A percentile compares a stretch with the other conserved stretches of the same genome.
phyloP scores from a whole-genome alignment of 1,284 basidiomycete genomes.

The Taiwanofungus camphoratus region DNA sequence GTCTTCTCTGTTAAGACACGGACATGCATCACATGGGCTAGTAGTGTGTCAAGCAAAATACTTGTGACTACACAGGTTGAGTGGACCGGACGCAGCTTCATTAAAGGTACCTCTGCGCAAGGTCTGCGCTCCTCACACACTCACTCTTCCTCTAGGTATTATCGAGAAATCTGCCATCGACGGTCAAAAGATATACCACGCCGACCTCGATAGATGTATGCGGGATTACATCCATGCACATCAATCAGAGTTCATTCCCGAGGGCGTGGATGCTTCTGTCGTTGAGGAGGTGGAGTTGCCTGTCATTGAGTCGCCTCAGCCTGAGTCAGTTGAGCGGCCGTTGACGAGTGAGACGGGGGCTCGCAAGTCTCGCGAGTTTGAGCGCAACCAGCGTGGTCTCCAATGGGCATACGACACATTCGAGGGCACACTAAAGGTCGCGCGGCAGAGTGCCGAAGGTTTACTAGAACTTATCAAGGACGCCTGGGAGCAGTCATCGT shows the following conservation, averaged over 20 bases:
- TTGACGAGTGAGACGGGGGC: constrained; percentile 26
- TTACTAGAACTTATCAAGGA: constrained; percentile 70
- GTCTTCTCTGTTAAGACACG: constrained; percentile 92
- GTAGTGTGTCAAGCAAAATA: constrained; percentile 69
- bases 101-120: constrained; percentile 66
- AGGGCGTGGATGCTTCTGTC: constrained; percentile 59
- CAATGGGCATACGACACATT: constrained; percentile 86
- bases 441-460: constrained; percentile 59
- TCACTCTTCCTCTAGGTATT: constrained; percentile 53
- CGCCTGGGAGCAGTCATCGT: constrained; percentile 66
- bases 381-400: constrained; percentile 63
- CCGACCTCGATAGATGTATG: constrained; percentile 82
- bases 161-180: constrained; percentile 91
- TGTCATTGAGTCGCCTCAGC: constrained; percentile 12
- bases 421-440: constrained; percentile 67
- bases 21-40: constrained; percentile 94
- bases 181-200: constrained; percentile 90
- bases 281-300: constrained; percentile 28
- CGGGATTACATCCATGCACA: constrained; percentile 85
- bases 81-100: constrained; percentile 95
- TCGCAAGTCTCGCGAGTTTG: constrained; percentile 53
- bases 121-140: neutral
- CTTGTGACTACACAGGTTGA: constrained; percentile 90
- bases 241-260: constrained; percentile 83
- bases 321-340: constrained; percentile 9